Base-by-base conservation (phyloP, 495 filamentous ascomycete genomes). In the Xylaria palmicola region DNA sequence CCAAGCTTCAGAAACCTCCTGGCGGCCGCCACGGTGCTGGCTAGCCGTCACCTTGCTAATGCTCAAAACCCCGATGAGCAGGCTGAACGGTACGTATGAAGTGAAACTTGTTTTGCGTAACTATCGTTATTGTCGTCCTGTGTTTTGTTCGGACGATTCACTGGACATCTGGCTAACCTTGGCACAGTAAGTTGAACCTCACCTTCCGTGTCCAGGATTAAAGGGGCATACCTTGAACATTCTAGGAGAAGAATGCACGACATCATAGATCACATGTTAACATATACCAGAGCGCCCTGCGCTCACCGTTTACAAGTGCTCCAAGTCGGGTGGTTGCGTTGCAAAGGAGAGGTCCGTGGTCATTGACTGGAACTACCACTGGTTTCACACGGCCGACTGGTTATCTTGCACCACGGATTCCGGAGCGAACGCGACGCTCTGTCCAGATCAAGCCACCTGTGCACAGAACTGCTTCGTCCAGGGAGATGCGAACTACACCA, bases 331-430 rank as follows among this genome's bases (percentile, higher is more conserved):
- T 34, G 82, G 77, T 47, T 89, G 86, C 74, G 78, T 77, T 26
- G 72, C 75, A 34, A 68, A 77, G 51, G 62, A 72, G 26, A 84
- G 81, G 49, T 81, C 78, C 29, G 72, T 90, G 49, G 83, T 86
- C 30, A 75, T 89, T 37, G 88, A 90, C 70, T 70, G 86, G 60
- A 88, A 86, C 69, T 89, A 85, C 81, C 80, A 85, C 24, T 85
- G 83, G 83, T 67, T 85, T 26, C 85, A 88, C 64, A 70, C 72
- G 1, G 75, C 71, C 17, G 69, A 71, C 36, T 76, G 77, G 50
- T 82, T 78, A 64, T 86, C 86, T 67, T 88, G 85, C 80, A 82
- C 77, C 30, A 66, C 65, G 13, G 48, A 55, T 26, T 60, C 55
- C 7, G 62, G 49, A 29, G 82, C 85, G 75, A 77, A 86, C 66